A percentile compares a stretch with the other conserved stretches of the same genome.
Evolutionary conservation across 371 early-diverging fungal genomes (phyloP).

Genomic region (Coemansia sp.): DNA sequence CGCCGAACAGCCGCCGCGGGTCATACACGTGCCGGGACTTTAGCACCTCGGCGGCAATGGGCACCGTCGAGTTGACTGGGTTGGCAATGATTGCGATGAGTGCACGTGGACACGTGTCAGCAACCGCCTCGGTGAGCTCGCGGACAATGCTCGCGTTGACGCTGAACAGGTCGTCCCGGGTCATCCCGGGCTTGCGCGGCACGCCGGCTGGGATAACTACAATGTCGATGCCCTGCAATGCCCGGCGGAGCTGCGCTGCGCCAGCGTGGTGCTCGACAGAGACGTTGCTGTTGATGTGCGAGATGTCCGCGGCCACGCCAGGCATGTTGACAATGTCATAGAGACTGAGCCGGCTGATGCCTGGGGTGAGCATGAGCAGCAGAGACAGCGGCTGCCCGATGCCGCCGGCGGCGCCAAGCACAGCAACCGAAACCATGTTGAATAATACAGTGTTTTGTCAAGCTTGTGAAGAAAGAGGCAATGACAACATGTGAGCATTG

Average conservation of each 20-base stretch:
- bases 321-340: conserved; percentile 93
- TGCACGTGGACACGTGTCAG: conserved; percentile 82
- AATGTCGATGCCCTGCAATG: conserved; percentile 79
- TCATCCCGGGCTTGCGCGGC: conserved; percentile 99
- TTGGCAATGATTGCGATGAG: conserved; percentile 93
- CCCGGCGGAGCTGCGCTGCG: conserved; percentile 73
- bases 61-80: conserved; percentile 99
- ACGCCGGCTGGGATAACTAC: conserved; percentile 98
- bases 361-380: conserved; percentile 74
- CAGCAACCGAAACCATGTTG: conserved; percentile 65
- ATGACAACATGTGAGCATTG: too few species aligned
- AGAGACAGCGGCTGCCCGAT: conserved; percentile 89
- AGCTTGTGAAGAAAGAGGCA: too few species aligned
- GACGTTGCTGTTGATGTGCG: conserved; percentile 91
- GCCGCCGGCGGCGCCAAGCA: conserved; percentile 87
- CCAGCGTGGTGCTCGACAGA: conserved; percentile 77
- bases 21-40: conserved; percentile 59
- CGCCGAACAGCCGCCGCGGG: conserved; percentile 80
- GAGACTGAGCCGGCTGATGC: conserved; percentile 81
- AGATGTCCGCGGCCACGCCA: conserved; percentile 95
- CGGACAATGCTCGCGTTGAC: conserved; percentile 93
- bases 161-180: conserved; percentile 97
- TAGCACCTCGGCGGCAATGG: conserved; percentile 93
- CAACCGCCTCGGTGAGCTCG: conserved; percentile 69
- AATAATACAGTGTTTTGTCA: too few species aligned